Percentiles rank a stretch among this genome's conserved stretches.
Evolutionary conservation across 2,329 filamentous ascomycete genomes (phyloP).

Genomic region (Diaporthe sp.): DNA sequence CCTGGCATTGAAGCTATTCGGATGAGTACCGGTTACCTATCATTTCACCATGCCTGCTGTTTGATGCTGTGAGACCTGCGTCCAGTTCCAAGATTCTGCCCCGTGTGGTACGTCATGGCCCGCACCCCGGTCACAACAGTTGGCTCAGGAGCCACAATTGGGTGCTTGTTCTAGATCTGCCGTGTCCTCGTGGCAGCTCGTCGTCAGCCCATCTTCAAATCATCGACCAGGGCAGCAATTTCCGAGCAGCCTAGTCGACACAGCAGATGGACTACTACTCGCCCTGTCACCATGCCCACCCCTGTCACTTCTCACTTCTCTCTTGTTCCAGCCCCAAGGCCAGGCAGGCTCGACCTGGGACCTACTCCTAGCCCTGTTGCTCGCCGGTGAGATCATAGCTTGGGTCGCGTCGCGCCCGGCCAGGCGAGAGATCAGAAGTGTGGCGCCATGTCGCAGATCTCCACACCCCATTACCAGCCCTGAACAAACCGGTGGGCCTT

Average conservation of each 20-base stretch:
- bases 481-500: slow-evolving; percentile 5
- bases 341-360: neutral
- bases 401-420: neutral
- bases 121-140: slow-evolving; percentile 12
- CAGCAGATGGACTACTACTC: neutral
- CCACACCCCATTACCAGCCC: slow-evolving; percentile 2
- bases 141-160: slow-evolving; percentile 18
- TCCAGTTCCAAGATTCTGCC: slow-evolving; percentile 18
- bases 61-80: slow-evolving; percentile 25
- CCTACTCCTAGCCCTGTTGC: neutral
- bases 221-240: neutral
- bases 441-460: slow-evolving; percentile 25
- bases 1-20: slow-evolving; percentile 9
- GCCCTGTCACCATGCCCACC: neutral
- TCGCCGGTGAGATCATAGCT: slow-evolving; percentile 14
- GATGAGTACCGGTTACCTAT: slow-evolving; percentile 22
- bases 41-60: neutral
- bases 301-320: neutral
- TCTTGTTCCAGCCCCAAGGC: neutral
- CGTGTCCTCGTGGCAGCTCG: slow-evolving; percentile 28
- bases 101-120: slow-evolving; percentile 22
- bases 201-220: slow-evolving; percentile 4
- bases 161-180: slow-evolving; percentile 21
- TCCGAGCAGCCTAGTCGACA: slow-evolving; percentile 1
- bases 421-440: neutral